Base-by-base conservation (phyloP, 2,329 filamentous ascomycete genomes). In the Aspergillus sp. region DNA sequence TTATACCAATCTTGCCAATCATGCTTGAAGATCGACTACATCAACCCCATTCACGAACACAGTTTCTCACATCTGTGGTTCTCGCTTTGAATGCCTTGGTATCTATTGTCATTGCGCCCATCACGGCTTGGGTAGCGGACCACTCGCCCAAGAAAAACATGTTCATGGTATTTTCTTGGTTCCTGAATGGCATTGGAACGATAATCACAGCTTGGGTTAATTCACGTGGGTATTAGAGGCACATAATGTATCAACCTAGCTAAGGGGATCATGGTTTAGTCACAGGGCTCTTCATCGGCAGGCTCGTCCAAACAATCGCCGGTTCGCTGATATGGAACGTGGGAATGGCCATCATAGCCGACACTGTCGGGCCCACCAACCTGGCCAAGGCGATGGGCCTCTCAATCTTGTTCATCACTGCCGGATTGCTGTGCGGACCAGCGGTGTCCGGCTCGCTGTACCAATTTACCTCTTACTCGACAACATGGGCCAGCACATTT, bases 391-490 rank as follows among this genome's bases (percentile, higher is more conserved):
- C 52, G 2, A 45, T 54, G 36, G 52, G 52, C 12, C 11, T 54
- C 10, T 36, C 32, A 9, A 54, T 54, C 20, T n/a, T 42, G 11
- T 54, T 54, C 10, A 29, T 22, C 36, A 54, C 16, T 12, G 63
- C 63, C 2, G 68, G 70, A 6, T 65, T 64, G 12, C 60, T 67
- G 4, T 58, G 60, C 7, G 70, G 69, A 3, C 71, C 71, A 2
- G 63, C 67, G 7, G 49, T 67, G 1, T 58, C 64, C n/a, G 71
- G 71, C 0, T 50, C 68, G 11, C 51, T 73, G 1, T 65, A 71
- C 22, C 58, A 65, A 5, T 36, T 63, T 7, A 55, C 60, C 5
- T 70, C 71, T 2, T 73, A 74, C 24, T 71, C 67, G 65, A 54
- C 52, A 3, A 67, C 69, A 2, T 73, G 70, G 69, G 55, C 54